These are phyloP conservation scores for Anastatica hierochuntica DNA, from an alignment of 345 rosid genomes.

Conservation along the genomic window DNA sequence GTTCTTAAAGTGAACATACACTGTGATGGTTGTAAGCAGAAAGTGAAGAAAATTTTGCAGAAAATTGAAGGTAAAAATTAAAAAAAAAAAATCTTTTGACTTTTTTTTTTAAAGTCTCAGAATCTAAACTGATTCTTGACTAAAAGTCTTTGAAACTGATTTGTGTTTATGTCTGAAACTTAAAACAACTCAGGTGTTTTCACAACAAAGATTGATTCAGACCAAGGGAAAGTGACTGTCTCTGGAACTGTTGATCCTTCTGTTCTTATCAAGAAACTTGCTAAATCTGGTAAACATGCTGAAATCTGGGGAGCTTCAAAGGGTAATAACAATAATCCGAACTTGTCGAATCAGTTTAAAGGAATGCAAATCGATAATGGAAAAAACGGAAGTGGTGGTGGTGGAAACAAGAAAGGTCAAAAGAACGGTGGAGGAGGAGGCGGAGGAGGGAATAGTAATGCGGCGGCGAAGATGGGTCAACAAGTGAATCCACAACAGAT, in stretches of 20 bases:
- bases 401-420: constrained; percentile 11
- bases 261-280: constrained; percentile 71
- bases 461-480: constrained; percentile 35
- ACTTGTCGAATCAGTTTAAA: constrained; percentile 60
- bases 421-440: constrained; percentile 30
- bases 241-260: constrained; percentile 62
- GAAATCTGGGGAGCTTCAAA: constrained; percentile 77
- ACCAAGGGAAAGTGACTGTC: constrained; percentile 77
- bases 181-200: constrained; percentile 49
- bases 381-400: constrained; percentile 33
- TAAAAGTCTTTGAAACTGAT: background rate
- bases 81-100: background rate
- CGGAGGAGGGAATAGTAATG: constrained; percentile 32
- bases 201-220: constrained; percentile 62
- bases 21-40: constrained; percentile 92
- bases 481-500: constrained; percentile 40
- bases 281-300: constrained; percentile 88
- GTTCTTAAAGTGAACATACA: constrained; percentile 91
- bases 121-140: constrained; percentile 7
- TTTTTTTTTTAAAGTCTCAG: background rate
- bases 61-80: constrained; percentile 64
- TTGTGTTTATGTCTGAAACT: constrained; percentile 17
- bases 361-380: constrained; percentile 62
- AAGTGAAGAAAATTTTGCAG: constrained; percentile 88
- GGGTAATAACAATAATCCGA: constrained; percentile 35